Evolutionary conservation across 805 yeast species (phyloP), one percentile per base, ranked within the genome.

Genomic region (Candida insectalens): DNA sequence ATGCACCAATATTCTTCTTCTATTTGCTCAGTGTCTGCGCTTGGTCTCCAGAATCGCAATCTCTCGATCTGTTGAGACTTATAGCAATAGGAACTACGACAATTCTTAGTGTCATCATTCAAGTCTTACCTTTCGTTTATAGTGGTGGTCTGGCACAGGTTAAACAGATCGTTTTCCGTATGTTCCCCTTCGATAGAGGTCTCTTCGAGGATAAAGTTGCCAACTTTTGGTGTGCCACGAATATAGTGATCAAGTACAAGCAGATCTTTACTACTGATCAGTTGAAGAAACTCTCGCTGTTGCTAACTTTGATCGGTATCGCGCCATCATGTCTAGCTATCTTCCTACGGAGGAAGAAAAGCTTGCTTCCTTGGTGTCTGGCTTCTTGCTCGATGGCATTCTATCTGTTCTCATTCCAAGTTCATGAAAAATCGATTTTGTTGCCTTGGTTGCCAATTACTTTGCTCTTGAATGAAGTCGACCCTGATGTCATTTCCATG

Each of bases 181-280:
- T 89, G 20, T 92, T 92, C 55, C 98, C 99, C 1, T 89, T 92
- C 44, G 72, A 77, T 29, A 70, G 97, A 51, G 98, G 98, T 1
- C 67, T 92, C 6, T 92, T 94, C 67, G 98, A 92, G 55, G 97
- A 92, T 52, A 92, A 92, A 53, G 97, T 92, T 12, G 95, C 95
- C 26, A 92, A 88, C 51, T 81, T 92, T 49, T 92, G 99, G 99
- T 88, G 97, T 56, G 79, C 95, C n/a, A 63, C 87, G 2, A 92
- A 92, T 53, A 63, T 81, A 1, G 41, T 85, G 8, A 54, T 88
- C 51, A 89, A 89, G 53, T 79, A 84, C 49, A 75, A 71, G 42
- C 46, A 57, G 4, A 32, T 66, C 0, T 79, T 82, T 47, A 52
- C 73, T 2, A 63, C 66, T 13, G 58, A 62, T 10, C 71, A 81